Base-by-base conservation (phyloP, 176 grass and related monocot genomes). In the Cocos nucifera region DNA sequence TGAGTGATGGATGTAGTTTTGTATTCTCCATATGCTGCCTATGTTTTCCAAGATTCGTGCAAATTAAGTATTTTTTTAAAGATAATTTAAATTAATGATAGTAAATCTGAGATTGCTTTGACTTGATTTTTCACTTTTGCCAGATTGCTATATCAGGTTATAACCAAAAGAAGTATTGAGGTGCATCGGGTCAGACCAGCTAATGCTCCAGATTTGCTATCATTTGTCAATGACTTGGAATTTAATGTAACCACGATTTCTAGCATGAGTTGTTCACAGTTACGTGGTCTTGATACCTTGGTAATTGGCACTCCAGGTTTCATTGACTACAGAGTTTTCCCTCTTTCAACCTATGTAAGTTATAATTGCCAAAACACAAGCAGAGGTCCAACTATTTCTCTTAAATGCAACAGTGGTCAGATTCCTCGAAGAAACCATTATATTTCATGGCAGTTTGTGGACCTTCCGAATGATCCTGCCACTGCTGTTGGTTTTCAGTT, bases 381-480 rank as follows among this genome's bases (percentile, higher is more conserved):
- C 57, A 26, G 64, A 49, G 92, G 92, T 6, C 92, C 87, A 44
- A 85, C 76, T 17, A 64, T 97, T 28, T 82, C 84, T 30, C 78
- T 97, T 20, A 97, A 82, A 65, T 97, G 87, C 66, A 74, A 80
- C 21, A 70, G 76, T 50, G 88, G 87, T 58, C 81, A 76, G 65
- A 87, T 91, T 62, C 92, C 84, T 57, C 75, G 83, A 49, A 88
- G 92, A 59, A 83, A 82, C 55, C 84, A 88, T 71, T 97, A 82
- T 17, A 75, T 97, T 53, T 91, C 92, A 22, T 97, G 92, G 92
- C 87, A 97, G 44, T 97, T 97, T 78, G 54, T 88, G 39, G 92
- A 97, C 72, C 54, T 80, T 50, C 81, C 73, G 15, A 61, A 67
- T 72, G 66, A 67, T 55, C 92, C 92, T 15, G 87, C 83, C 2